Evolutionary conservation across 352 stramenopile species (phyloP), one percentile per base, ranked within the genome.

Genomic region (Globisporangium spinosum): DNA sequence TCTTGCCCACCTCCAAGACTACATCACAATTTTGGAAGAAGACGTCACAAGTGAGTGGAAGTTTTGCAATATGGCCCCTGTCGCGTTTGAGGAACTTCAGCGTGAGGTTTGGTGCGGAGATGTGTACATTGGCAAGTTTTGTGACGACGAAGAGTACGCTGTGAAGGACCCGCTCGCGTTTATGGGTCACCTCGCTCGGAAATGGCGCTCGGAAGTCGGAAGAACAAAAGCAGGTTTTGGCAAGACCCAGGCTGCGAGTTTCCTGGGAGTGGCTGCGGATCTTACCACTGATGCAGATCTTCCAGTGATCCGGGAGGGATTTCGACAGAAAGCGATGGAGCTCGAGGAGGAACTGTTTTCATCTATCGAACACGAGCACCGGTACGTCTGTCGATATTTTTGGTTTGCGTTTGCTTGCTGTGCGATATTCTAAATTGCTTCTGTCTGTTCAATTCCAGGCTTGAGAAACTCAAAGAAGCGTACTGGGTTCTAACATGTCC

Each of bases 61-160:
- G 35, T 98, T 96, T 70, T 95, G 82, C 47, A 89, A 91, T 1
- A 98, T 98, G 77, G 94, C 95, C 27, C 89, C 88, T 17, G 78
- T 98, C 56, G 71, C 82, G 0, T 99, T 97, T 70, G 78, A 83
- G 2, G 83, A 97, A 25, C 80, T 99, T 0, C 76, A 92, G 22
- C 70, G 94, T 60, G 96, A 98, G 73, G 66, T 98, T 3, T 98
- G 94, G 80, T 98, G 94, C 70, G 84, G 95, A 70, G 96, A 95
- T 38, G 94, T 98, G 62, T 98, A 98, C 62, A 72, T 99, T 35
- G 73, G 78, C 27, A 95, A 97, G 54, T 89, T 98, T n/a, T 98
- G 93, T 68, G 85, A 97, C 58, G 72, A 90, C 56, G 66, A 87
- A 20, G 80, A 93, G 17, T 97, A 88, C 70, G 61, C 69, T 43